Base-by-base conservation (phyloP, 345 rosid species). In the Gossypium longicalyx region DNA sequence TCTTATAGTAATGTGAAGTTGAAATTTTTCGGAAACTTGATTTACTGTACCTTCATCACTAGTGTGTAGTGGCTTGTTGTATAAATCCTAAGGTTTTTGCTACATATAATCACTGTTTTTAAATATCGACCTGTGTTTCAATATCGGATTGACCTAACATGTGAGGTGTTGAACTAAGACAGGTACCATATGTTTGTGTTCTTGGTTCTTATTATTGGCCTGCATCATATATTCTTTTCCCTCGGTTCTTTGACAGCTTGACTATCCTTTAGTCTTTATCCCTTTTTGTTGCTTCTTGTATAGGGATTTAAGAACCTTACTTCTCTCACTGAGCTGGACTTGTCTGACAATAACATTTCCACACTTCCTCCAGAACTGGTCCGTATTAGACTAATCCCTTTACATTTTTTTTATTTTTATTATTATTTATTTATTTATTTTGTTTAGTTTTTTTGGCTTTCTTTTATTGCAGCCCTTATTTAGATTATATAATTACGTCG, bases 281-380 rank as follows among this genome's bases (percentile, higher is more conserved):
- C 48, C 25, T 45, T 27, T 13, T 29, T 27, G 25, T 72, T 58
- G 9, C 3, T 72, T 59, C 58, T 7, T 25, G 25, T 81, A 80
- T 93, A 94, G 98, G 90, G 86, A 56, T 68, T 94, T 71, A 89
- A 86, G 80, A 82, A 71, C 78, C 83, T 94, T 66, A 80, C 88
- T 54, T 84, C 87, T 75, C 97, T 94, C 56, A 85, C 88, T 19
- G 91, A 87, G 83, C 86, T 94, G 76, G 93, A 90, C 82, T 70
- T 94, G 79, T 88, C 97, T 61, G 93, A 92, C 91, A 94, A 94
- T 82, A 85, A 83, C 83, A 88, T 94, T 79, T 84, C 97, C 43
- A 79, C 88, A 43, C 97, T 90, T 71, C 93, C 97, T 17, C 83
- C 91, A 61, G 90, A 92, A 77, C 85, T 94, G 84, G 98, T 92